Conservation (phyloP, 129 eudicot genomes). For the Smallanthus sonchifolius region DNA sequence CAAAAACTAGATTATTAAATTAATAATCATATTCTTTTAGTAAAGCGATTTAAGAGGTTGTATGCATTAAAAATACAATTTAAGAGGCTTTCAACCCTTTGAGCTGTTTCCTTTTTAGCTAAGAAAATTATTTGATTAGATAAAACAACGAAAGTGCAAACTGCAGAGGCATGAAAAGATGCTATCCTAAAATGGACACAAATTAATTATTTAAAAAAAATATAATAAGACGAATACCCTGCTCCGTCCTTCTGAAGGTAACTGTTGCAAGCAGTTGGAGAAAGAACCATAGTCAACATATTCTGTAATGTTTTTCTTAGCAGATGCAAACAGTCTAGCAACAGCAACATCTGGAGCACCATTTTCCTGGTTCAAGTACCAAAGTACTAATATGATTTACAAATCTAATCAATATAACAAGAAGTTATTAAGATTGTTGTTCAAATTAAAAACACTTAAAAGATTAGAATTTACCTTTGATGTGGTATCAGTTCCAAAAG, state of each 20-base stretch:
- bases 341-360: conserved; percentile 81
- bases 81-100: neutral
- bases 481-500: conserved; percentile 71
- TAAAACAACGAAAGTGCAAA: neutral
- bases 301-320: conserved; percentile 41
- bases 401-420: neutral
- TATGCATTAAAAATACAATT: neutral
- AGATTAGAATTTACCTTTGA: conserved; percentile 44
- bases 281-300: conserved; percentile 47
- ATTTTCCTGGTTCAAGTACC: conserved; percentile 50
- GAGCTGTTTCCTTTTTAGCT: neutral
- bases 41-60: neutral
- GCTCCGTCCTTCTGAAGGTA: conserved; percentile 76
- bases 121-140: neutral
- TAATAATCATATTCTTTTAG: neutral
- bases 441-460: neutral
- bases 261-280: conserved; percentile 67
- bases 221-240: conserved; percentile 43
- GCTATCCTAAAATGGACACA: neutral
- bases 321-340: conserved; percentile 81
- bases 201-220: neutral
- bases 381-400: conserved; percentile 12
- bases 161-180: neutral
- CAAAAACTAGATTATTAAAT: neutral
- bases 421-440: neutral